phyloP scores from a whole-genome alignment of 495 filamentous ascomycete genomes.

The Podospora didyma region DNA sequence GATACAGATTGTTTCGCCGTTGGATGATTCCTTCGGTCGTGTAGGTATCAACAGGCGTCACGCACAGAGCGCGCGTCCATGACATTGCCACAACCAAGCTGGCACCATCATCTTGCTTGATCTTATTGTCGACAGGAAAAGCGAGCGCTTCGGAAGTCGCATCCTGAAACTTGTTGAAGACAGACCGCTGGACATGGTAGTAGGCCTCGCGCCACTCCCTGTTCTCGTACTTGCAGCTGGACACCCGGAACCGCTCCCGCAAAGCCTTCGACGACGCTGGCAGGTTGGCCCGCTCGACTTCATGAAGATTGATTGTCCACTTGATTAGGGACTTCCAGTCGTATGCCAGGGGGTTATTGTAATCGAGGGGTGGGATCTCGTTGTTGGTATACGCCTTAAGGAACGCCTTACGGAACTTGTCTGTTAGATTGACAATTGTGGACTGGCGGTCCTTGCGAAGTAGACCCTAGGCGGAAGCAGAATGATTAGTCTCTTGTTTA shows the following conservation, averaged over 20 bases:
- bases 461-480: too few relatives aligned
- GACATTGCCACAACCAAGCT: constrained; percentile 26
- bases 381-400: constrained; percentile 69
- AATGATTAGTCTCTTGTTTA: too few relatives aligned
- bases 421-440: constrained; percentile 63
- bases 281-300: constrained; percentile 31
- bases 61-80: constrained; percentile 30
- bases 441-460: constrained; percentile 55
- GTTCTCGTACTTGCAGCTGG: constrained; percentile 28
- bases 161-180: constrained; percentile 43
- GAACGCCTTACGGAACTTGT: constrained; percentile 74
- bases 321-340: constrained; percentile 72
- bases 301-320: constrained; percentile 54
- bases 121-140: constrained; percentile 10
- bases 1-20: constrained; percentile 33
- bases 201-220: constrained; percentile 47
- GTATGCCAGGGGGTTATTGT: constrained; percentile 63
- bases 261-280: constrained; percentile 33
- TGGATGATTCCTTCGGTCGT: constrained; percentile 30
- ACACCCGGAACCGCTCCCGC: constrained; percentile 25
- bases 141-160: constrained; percentile 32
- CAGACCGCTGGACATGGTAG: constrained; percentile 37
- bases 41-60: constrained; percentile 32
- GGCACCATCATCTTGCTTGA: not conserved
- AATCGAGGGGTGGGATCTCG: constrained; percentile 67